Base-by-base conservation (phyloP, 176 grass and related monocot genomes). In the Tillandsia leiboldiana region DNA sequence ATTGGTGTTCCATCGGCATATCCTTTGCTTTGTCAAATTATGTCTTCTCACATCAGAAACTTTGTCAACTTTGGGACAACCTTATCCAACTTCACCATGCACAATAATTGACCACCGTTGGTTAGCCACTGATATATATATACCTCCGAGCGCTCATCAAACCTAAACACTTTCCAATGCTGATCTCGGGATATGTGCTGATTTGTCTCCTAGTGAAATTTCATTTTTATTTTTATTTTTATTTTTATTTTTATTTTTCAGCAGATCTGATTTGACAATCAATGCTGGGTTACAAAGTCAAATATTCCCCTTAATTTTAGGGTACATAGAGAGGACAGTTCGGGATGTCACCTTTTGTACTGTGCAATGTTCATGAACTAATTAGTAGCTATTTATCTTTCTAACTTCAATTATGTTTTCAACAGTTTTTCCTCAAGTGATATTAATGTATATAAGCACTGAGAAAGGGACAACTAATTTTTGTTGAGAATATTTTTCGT, bases 61-160 rank as follows among this genome's bases (percentile, higher is more conserved):
- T 7, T 7, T 17, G 28, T 61, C 70, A 62, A 72, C 53, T 53
- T 53, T 70, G 53, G 28, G 13, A 59, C 70, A 42, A 61, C 70
- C 70, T 72, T 61, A 58, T 72, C 70, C 70, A 59, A 51, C 70
- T 59, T 17, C 12, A 61, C 28, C 53, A 49, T 42, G 13, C 53
- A 59, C 70, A 20, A 72, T 58, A 12, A 72, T 22, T 48, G 33
- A 26, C n/a, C 59, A 14, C 53, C 52, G 11, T 72, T 56, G 42
- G 4, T 5, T 5, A 42, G 33, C 56, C 22, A 20, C n/a, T 61
- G 17, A 61, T 6, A 29, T 29, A 61, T 6, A 29, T 29, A 33
- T 33, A 10, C 27, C 22, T 58, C 53, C 9, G 6, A 48, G 53
- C 58, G 70, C 58, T 72, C 51, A 11, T 20, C 11, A 48, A 26